These are phyloP conservation scores for Atalantia buxifolia DNA, from an alignment of 345 rosid species.

Conservation along the genomic window DNA sequence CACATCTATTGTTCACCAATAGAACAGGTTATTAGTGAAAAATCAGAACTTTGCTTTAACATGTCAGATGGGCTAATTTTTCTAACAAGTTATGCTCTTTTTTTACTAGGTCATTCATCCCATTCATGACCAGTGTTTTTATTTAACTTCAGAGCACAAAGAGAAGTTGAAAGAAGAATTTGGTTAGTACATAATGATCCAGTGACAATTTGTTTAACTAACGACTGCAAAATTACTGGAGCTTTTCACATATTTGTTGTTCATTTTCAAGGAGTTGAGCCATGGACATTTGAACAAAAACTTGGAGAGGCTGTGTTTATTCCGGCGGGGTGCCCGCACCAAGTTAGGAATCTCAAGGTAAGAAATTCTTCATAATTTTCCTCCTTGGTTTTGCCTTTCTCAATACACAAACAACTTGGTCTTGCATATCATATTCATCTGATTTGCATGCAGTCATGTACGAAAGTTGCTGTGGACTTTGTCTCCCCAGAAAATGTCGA, in stretches of 20 bases:
- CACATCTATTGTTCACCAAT: conserved; percentile 67
- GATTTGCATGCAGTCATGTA: conserved; percentile 56
- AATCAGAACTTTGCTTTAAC: background rate
- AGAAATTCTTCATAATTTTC: background rate
- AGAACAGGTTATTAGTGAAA: conserved; percentile 41
- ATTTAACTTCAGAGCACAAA: conserved; percentile 68
- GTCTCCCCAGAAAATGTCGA: conserved; percentile 82
- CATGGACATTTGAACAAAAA: conserved; percentile 86
- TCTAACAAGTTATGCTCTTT: conserved; percentile 7
- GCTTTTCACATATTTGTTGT: background rate
- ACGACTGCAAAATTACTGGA: background rate
- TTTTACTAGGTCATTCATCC: conserved; percentile 63
- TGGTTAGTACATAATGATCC: conserved; percentile 39
- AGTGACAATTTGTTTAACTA: background rate
- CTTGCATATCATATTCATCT: background rate
- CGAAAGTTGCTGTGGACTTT: conserved; percentile 90
- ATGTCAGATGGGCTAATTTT: background rate
- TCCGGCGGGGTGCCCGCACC: conserved; percentile 98
- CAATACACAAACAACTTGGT: background rate
- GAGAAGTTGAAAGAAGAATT: conserved; percentile 69
- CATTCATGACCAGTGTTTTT: conserved; percentile 79
- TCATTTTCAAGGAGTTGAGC: conserved; percentile 57
- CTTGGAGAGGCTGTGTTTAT: conserved; percentile 92
- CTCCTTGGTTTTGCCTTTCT: background rate
- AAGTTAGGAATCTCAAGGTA: conserved; percentile 94